Evolutionary conservation across 352 stramenopile genomes (phyloP).

Genomic region (Phytophthora hibernalis): DNA sequence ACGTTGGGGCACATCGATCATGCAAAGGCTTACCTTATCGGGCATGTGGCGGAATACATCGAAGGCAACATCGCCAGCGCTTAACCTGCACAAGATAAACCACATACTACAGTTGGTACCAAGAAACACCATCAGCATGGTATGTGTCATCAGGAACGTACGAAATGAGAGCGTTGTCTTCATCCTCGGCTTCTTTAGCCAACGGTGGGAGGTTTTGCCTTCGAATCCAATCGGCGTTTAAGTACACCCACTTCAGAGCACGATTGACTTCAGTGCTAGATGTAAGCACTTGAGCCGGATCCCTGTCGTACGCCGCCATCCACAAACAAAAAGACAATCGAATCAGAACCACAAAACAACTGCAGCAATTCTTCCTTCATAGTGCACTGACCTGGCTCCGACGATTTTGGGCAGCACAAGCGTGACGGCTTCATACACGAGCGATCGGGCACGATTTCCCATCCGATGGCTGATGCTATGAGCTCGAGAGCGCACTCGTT

Average conservation of each 20-base stretch:
- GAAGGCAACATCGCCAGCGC: conserved; percentile 66
- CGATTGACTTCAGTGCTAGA: conserved; percentile 74
- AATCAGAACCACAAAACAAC: neutral
- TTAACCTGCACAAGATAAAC: conserved; percentile 48
- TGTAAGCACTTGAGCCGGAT: conserved; percentile 71
- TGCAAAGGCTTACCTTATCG: conserved; percentile 62
- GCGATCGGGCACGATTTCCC: conserved; percentile 60
- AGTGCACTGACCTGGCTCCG: conserved; percentile 50
- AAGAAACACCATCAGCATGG: neutral
- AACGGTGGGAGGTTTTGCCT: conserved; percentile 65
- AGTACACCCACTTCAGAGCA: conserved; percentile 87
- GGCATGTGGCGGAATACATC: conserved; percentile 90
- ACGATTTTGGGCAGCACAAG: conserved; percentile 82
- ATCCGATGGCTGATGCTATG: conserved; percentile 56
- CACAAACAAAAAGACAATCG: neutral
- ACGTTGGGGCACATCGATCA: neutral
- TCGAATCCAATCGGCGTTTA: conserved; percentile 89
- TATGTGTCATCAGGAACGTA: conserved; percentile 27
- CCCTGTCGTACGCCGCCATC: conserved; percentile 37
- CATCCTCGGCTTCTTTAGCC: conserved; percentile 26
- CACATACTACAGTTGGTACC: neutral
- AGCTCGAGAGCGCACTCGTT: conserved; percentile 56
- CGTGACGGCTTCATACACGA: conserved; percentile 84
- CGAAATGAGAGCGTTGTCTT: conserved; percentile 42
- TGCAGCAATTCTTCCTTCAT: neutral